Percentiles rank a stretch among this genome's conserved stretches.
phyloP scores from a whole-genome alignment of 140 eudicot genomes.

The Stevia rebaudiana region DNA sequence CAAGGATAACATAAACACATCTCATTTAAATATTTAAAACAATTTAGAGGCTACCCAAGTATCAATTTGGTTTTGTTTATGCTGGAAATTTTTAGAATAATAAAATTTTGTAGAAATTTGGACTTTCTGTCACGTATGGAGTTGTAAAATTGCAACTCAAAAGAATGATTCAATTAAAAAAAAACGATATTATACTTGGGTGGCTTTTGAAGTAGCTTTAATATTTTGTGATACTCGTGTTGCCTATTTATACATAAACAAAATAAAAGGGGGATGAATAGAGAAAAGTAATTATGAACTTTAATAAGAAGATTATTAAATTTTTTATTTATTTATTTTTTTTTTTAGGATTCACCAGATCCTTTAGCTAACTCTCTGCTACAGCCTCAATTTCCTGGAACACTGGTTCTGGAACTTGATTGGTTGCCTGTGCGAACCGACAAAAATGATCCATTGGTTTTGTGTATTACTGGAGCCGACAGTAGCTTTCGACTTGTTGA shows the following conservation, averaged over 20 bases:
- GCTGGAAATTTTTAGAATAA: background rate
- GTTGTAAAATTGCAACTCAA: background rate
- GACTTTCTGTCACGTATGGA: background rate
- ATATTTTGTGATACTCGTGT: background rate
- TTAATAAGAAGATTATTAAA: background rate
- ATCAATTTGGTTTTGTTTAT: background rate
- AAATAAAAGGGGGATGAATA: background rate
- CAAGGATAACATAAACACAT: background rate
- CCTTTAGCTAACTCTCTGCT: slow-evolving; percentile 88
- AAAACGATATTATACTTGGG: background rate
- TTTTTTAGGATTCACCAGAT: slow-evolving; percentile 85
- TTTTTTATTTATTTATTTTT: background rate
- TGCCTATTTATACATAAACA: background rate
- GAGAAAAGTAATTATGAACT: slow-evolving; percentile 5
- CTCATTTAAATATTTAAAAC: background rate
- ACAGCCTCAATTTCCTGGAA: slow-evolving; percentile 96
- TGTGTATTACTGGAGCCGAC: slow-evolving; percentile 97
- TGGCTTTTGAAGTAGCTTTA: background rate
- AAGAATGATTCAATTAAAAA: background rate
- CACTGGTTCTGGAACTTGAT: slow-evolving; percentile 94
- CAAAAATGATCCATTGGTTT: slow-evolving; percentile 82
- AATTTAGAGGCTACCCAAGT: background rate
- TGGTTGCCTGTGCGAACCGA: slow-evolving; percentile 83
- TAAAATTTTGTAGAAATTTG: background rate
- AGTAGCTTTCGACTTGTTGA: slow-evolving; percentile 96